These are phyloP conservation scores for Wickerhamomyces bovis DNA, from an alignment of 805 yeast species.

Conservation along the genomic window DNA sequence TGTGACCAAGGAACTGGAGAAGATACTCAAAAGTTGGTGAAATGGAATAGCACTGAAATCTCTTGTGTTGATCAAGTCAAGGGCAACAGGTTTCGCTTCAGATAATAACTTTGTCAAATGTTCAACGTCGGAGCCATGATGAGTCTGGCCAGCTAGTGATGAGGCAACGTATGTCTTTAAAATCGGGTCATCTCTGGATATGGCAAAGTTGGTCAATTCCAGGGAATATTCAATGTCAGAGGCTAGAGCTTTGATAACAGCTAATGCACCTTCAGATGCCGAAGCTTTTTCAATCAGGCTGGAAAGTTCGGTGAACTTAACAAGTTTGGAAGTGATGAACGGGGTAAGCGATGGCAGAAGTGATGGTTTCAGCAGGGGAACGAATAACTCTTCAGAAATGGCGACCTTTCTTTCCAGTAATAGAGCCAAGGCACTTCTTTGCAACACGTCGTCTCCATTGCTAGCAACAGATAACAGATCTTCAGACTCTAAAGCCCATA, in stretches of 20 bases:
- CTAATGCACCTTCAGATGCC: slow-evolving; percentile 6
- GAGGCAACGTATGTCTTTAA: slow-evolving; percentile 12
- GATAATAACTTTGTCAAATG: slow-evolving; percentile 2
- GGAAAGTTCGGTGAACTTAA: slow-evolving; percentile 11
- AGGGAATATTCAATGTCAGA: neutral
- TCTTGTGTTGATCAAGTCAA: slow-evolving; percentile 17
- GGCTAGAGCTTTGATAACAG: slow-evolving; percentile 15
- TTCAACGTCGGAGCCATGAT: neutral
- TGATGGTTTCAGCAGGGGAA: neutral
- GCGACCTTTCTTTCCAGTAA: slow-evolving; percentile 14
- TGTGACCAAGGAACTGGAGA: slow-evolving; percentile 7
- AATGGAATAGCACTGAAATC: slow-evolving; percentile 29
- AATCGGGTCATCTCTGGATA: slow-evolving; percentile 1
- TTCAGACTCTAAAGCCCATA: slow-evolving; percentile 17
- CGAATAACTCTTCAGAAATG: slow-evolving; percentile 7
- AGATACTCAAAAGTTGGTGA: slow-evolving; percentile 24
- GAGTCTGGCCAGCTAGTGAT: slow-evolving; percentile 2
- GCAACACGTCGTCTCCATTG: slow-evolving; percentile 3
- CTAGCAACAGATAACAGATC: slow-evolving; percentile 8
- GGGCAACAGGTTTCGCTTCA: slow-evolving; percentile 9
- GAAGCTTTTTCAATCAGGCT: slow-evolving; percentile 6
- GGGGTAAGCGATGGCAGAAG: slow-evolving; percentile 4
- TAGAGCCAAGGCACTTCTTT: slow-evolving; percentile 8
- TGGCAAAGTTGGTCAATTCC: slow-evolving; percentile 10
- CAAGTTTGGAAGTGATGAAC: slow-evolving; percentile 11